Conservation (phyloP, 2,329 filamentous ascomycete genomes). For the Ophiostoma perfectum region DNA sequence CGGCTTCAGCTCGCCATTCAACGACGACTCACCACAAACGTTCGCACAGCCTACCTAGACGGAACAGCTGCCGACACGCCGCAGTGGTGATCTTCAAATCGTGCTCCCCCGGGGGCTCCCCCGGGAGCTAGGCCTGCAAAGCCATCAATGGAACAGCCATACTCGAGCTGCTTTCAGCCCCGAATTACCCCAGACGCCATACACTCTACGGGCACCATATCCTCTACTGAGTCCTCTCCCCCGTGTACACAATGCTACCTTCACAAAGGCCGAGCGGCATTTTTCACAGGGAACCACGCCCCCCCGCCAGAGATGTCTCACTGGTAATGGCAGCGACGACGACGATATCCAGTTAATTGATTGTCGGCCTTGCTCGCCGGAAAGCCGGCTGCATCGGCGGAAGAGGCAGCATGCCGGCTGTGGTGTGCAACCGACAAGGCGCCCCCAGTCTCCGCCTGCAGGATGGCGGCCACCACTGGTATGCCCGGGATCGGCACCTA, state of each 20-base stretch:
- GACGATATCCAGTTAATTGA: neutral
- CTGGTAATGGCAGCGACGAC: neutral
- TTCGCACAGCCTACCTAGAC: conserved; percentile 16
- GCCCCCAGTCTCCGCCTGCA: neutral
- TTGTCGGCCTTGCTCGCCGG: neutral
- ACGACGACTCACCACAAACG: conserved; percentile 15
- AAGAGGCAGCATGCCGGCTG: too few relatives aligned
- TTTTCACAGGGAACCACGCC: too few relatives aligned
- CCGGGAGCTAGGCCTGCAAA: too few relatives aligned
- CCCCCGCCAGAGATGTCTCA: neutral
- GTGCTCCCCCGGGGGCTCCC: neutral
- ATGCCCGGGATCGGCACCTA: neutral
- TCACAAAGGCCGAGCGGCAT: too few relatives aligned
- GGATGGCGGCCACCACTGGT: neutral
- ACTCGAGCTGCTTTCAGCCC: too few relatives aligned
- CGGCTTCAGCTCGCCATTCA: conserved; percentile 22
- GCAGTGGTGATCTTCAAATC: neutral
- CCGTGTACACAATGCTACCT: too few relatives aligned
- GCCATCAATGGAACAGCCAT: too few relatives aligned
- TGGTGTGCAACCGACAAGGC: too few relatives aligned
- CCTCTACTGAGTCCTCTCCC: neutral
- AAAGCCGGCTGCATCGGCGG: neutral
- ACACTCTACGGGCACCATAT: too few relatives aligned
- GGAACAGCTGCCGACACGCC: neutral
- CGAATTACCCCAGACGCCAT: too few relatives aligned